phyloP scores from a whole-genome alignment of 345 rosid species.

The Murraya koenigii region DNA sequence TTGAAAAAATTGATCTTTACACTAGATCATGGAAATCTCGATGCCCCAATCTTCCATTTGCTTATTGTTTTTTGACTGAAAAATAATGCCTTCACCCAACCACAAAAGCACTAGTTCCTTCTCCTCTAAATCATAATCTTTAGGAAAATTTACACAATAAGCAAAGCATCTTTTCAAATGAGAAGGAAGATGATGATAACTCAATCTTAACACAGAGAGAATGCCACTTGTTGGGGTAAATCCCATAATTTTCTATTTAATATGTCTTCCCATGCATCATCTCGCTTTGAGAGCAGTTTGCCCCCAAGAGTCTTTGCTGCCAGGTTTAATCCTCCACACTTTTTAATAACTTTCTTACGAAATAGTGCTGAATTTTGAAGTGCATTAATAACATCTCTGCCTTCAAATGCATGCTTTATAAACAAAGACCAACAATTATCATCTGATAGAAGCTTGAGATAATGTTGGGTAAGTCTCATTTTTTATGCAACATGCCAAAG shows the following conservation, averaged over 20 bases:
- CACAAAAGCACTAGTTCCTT: conserved; percentile 14
- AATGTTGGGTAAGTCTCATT: not conserved
- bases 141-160: too few relatives aligned
- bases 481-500: not conserved
- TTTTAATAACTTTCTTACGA: not conserved
- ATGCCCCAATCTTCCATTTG: too few relatives aligned
- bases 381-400: not conserved
- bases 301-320: not conserved
- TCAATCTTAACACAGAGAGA: too few relatives aligned
- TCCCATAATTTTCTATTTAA: not conserved
- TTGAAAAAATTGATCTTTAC: conserved; percentile 33
- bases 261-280: not conserved
- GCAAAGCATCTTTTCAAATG: too few relatives aligned
- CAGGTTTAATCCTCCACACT: not conserved
- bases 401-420: not conserved
- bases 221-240: not conserved
- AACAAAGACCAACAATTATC: not conserved
- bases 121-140: not conserved
- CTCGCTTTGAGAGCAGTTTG: not conserved
- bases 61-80: not conserved
- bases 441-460: not conserved
- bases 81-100: conserved; percentile 21
- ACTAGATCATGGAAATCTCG: not conserved
- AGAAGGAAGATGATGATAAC: too few relatives aligned
- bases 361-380: not conserved